Conservation (phyloP, 768 basidiomycete species). For the Podaxis sp. region DNA sequence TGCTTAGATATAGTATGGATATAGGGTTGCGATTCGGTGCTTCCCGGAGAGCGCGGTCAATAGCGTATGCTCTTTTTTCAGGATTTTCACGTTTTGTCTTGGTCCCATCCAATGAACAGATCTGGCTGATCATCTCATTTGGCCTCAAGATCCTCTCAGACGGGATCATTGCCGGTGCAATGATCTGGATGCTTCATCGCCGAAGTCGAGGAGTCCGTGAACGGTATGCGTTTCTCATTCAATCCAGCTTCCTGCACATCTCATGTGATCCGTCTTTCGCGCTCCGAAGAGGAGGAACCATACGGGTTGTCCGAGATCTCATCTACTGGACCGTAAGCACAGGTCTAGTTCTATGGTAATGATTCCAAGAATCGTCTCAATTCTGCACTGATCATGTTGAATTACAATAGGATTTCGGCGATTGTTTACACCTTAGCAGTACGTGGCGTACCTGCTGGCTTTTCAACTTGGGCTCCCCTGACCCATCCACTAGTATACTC, state of each 20-base stretch:
- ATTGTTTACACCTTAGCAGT: not conserved
- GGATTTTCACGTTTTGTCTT: not conserved
- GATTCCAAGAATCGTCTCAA: not conserved
- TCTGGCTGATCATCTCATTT: slow-evolving; percentile 1
- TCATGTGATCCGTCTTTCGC: not conserved
- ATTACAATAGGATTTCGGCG: not conserved
- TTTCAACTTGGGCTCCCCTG: not conserved
- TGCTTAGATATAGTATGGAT: not conserved
- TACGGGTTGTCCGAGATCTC: not conserved
- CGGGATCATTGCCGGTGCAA: not conserved
- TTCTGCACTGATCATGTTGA: not conserved
- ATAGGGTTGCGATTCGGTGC: not conserved
- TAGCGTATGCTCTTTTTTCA: not conserved
- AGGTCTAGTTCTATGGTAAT: not conserved
- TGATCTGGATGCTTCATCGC: slow-evolving; percentile 6
- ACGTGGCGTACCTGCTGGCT: not conserved
- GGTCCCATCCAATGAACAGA: not conserved
- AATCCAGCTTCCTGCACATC: not conserved
- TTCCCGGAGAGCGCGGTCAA: not conserved
- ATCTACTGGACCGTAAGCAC: not conserved
- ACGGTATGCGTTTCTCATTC: not conserved
- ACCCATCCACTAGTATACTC: not conserved
- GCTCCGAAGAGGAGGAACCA: not conserved
- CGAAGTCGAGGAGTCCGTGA: slow-evolving; percentile 1
- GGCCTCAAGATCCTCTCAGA: slow-evolving; percentile 6